Evolutionary conservation across 495 filamentous ascomycete genomes (phyloP).

Genomic region (Oleoguttula mirabilis): DNA sequence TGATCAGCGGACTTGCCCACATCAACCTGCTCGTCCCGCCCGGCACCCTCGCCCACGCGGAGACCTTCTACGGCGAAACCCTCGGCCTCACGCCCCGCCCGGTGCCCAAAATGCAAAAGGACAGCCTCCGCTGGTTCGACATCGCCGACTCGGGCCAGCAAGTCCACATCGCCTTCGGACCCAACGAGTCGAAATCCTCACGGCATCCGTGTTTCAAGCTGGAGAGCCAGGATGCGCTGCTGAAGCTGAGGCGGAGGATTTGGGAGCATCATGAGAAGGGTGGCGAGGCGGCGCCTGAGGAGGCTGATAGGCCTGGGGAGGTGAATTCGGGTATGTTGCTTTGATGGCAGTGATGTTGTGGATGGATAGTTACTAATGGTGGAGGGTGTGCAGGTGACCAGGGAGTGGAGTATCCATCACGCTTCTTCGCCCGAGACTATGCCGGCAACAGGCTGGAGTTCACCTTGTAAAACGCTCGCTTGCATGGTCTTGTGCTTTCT

Average conservation of each 20-base stretch:
- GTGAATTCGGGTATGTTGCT: conserved; percentile 36
- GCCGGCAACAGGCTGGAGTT: conserved; percentile 53
- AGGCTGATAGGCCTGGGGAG: conserved; percentile 44
- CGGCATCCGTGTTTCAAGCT: conserved; percentile 50
- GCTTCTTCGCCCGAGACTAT: conserved; percentile 54
- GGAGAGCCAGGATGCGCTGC: conserved; percentile 34
- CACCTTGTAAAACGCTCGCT: conserved; percentile 41
- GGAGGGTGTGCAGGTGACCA: conserved; percentile 32
- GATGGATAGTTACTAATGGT: too few relatives aligned
- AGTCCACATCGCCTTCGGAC: conserved; percentile 43
- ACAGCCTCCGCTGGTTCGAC: conserved; percentile 46
- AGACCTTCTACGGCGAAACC: conserved; percentile 44
- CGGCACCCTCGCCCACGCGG: conserved; percentile 41
- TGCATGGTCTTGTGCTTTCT: too few relatives aligned
- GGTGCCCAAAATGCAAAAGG: conserved; percentile 41
- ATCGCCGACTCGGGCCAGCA: conserved; percentile 47
- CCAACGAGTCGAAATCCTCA: conserved; percentile 35
- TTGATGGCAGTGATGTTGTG: neutral
- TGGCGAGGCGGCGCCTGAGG: conserved; percentile 38
- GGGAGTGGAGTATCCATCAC: conserved; percentile 45
- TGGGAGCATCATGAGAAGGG: conserved; percentile 42
- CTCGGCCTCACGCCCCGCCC: conserved; percentile 38
- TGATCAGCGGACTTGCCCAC: conserved; percentile 50
- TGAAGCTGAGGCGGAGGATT: conserved; percentile 37
- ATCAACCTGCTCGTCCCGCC: conserved; percentile 47